A percentile compares a stretch with the other conserved stretches of the same genome.
Evolutionary conservation across 345 rosid species (phyloP).

Genomic region (Salix purpurea): DNA sequence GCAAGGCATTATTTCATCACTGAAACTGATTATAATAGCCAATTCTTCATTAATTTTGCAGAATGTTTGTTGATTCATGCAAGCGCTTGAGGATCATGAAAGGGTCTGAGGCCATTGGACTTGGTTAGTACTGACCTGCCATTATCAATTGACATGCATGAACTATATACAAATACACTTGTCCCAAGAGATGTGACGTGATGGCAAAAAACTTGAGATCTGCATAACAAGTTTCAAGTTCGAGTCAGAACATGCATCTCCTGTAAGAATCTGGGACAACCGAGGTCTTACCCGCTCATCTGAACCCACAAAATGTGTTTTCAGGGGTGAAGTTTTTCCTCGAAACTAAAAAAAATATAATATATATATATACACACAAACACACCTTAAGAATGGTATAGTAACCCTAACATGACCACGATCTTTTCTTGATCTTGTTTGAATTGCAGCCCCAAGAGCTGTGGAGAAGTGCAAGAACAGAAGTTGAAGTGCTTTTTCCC

Average conservation of each 20-base stretch:
- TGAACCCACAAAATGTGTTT: no score
- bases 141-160: background rate
- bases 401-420: background rate
- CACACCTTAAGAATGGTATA: background rate
- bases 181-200: no score
- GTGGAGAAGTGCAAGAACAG: constrained; percentile 45
- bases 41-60: background rate
- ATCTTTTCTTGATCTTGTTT: background rate
- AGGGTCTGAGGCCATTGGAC: constrained; percentile 32
- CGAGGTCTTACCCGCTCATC: rapidly evolving
- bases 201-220: no score
- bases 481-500: constrained; percentile 37
- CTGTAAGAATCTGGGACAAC: no score
- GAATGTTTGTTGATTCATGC: constrained; percentile 31
- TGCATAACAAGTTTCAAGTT: no score
- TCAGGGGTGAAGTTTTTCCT: no score
- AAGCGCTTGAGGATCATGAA: constrained; percentile 31
- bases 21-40: background rate
- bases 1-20: background rate
- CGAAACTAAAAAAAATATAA: no score
- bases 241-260: no score
- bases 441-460: constrained; percentile 29
- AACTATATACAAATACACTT: no score
- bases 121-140: constrained; percentile 11
- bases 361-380: no score